phyloP scores from a whole-genome alignment of 208 protist species.

The Crithidia sp. region DNA sequence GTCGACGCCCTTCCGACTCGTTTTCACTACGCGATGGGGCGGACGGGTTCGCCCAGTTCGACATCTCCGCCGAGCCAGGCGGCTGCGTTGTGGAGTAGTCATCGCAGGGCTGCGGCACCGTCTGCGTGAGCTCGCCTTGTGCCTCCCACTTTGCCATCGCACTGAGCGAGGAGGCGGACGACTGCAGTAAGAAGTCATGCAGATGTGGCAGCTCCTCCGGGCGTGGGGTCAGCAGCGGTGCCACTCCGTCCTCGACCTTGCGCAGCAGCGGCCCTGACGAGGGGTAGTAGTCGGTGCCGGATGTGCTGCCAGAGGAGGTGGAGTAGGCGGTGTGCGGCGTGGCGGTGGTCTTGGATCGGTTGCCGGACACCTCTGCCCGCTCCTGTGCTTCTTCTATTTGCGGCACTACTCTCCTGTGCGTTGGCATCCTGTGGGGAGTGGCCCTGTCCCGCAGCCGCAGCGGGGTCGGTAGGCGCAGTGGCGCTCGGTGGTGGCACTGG shows the following conservation, averaged over 20 bases:
- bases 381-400: background rate
- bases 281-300: background rate
- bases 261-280: background rate
- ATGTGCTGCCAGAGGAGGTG: background rate
- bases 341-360: background rate
- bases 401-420: too few species aligned
- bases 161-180: background rate
- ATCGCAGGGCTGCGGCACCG: background rate
- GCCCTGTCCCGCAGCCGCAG: too few species aligned
- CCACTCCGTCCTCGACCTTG: background rate
- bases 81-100: constrained; percentile 5
- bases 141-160: background rate
- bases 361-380: background rate
- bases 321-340: background rate
- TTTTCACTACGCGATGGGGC: background rate
- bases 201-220: constrained; percentile 9
- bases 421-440: too few species aligned
- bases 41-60: background rate
- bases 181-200: constrained; percentile 12
- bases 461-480: too few species aligned
- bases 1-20: background rate
- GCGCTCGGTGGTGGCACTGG: too few species aligned
- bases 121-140: background rate
- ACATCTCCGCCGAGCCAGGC: background rate
- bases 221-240: background rate